Percentiles rank a stretch among this genome's conserved stretches.
These are phyloP conservation scores for Macroventuria anomochaeta DNA, from an alignment of 2,329 filamentous ascomycete genomes.

Conservation along the genomic window DNA sequence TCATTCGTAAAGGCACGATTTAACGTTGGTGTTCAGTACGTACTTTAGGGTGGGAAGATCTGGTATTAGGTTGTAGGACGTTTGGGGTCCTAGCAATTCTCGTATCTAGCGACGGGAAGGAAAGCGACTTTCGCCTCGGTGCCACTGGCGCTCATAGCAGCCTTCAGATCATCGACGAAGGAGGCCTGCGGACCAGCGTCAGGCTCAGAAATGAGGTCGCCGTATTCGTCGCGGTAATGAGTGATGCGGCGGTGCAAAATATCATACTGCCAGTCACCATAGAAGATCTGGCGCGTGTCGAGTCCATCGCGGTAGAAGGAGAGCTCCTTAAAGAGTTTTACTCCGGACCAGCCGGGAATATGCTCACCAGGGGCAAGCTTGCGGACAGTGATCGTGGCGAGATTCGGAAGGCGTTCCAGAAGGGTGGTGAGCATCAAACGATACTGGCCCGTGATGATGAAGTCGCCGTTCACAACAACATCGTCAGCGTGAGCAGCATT, in stretches of 20 bases:
- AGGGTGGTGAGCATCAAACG: slow-evolving; percentile 17
- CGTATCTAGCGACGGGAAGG: background rate
- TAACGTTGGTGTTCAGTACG: background rate
- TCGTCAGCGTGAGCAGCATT: slow-evolving; percentile 14
- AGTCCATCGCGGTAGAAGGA: slow-evolving; percentile 22
- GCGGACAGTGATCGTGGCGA: slow-evolving; percentile 17
- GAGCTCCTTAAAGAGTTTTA: slow-evolving; percentile 11
- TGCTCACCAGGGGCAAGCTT: slow-evolving; percentile 27
- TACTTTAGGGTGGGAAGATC: no score
- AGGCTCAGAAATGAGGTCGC: slow-evolving; percentile 16
- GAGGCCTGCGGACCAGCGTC: slow-evolving; percentile 22
- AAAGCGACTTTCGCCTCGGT: background rate
- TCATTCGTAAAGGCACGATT: background rate
- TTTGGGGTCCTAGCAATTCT: background rate
- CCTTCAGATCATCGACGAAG: slow-evolving; percentile 23
- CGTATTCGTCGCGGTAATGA: slow-evolving; percentile 23
- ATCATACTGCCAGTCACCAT: slow-evolving; percentile 31
- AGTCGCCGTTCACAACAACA: slow-evolving; percentile 3
- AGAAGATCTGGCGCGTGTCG: slow-evolving; percentile 21
- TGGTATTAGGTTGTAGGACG: background rate
- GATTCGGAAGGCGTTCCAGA: slow-evolving; percentile 14
- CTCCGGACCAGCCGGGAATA: slow-evolving; percentile 19
- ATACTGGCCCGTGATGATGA: slow-evolving; percentile 22
- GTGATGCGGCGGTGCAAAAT: slow-evolving; percentile 19
- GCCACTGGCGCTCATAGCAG: slow-evolving; percentile 7